Conservation (phyloP, 2,329 filamentous ascomycete species). For the Sarocladium oryzae region DNA sequence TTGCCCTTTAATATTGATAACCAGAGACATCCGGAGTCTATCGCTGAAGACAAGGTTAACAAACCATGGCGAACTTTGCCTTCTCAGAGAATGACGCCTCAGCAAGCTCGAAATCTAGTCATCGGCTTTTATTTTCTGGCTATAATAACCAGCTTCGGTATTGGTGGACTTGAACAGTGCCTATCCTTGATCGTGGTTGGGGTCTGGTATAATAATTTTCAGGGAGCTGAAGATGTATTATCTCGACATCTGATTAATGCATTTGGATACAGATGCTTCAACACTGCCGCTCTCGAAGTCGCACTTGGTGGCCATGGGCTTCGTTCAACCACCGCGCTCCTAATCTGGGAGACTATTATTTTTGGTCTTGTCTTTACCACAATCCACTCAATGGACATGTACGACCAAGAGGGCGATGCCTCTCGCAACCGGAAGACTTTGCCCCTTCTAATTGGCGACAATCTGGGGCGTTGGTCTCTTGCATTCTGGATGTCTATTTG, state of each 20-base stretch:
- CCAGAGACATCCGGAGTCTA: not conserved
- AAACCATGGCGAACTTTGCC: conserved; percentile 28
- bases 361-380: conserved; percentile 16
- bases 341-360: conserved; percentile 13
- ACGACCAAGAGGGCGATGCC: conserved; percentile 16
- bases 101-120: conserved; percentile 15
- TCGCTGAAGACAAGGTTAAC: conserved; percentile 26
- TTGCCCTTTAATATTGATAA: not conserved
- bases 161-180: conserved; percentile 17
- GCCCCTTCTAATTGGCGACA: conserved; percentile 11
- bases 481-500: conserved; percentile 10
- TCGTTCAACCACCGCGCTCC: not conserved
- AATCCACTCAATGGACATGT: conserved; percentile 17
- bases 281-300: conserved; percentile 11
- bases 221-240: conserved; percentile 13
- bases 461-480: conserved; percentile 9
- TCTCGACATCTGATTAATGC: conserved; percentile 19
- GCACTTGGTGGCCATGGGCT: conserved; percentile 9
- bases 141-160: conserved; percentile 14
- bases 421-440: conserved; percentile 13
- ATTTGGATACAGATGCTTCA: conserved; percentile 12
- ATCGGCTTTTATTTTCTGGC: conserved; percentile 15
- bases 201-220: conserved; percentile 34
- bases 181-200: conserved; percentile 21
- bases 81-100: conserved; percentile 18